phyloP scores from a whole-genome alignment of 306 rosid species.

The Ormosia semicastrata region DNA sequence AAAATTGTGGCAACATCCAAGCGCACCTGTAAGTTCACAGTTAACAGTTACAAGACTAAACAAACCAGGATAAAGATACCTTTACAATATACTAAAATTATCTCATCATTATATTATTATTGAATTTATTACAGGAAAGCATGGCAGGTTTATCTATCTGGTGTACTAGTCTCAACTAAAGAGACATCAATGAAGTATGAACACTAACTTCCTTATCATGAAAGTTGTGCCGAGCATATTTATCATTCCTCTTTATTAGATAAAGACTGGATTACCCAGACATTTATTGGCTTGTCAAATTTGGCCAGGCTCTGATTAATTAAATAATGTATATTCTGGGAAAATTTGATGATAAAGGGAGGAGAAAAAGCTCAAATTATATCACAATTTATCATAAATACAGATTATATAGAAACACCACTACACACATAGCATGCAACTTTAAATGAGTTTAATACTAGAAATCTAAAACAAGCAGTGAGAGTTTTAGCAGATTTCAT shows the following conservation, averaged over 20 bases:
- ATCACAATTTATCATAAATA: not conserved
- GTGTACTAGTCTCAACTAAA: constrained; percentile 1
- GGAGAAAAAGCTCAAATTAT: not conserved
- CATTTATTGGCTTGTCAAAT: constrained; percentile 17
- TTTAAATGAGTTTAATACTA: not conserved
- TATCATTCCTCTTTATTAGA: not conserved
- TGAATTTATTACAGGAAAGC: not conserved
- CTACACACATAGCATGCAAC: constrained; percentile 17
- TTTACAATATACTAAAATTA: not conserved
- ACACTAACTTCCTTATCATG: not conserved
- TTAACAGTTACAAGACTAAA: constrained; percentile 3
- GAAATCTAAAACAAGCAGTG: not conserved
- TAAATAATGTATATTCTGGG: not conserved
- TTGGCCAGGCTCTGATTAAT: not conserved
- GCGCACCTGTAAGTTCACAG: constrained; percentile 68
- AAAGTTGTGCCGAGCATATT: not conserved
- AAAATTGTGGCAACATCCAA: constrained; percentile 83
- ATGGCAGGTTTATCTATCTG: not conserved
- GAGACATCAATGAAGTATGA: not conserved
- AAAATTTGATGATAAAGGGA: not conserved
- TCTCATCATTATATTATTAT: not conserved
- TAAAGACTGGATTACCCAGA: not conserved
- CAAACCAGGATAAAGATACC: constrained; percentile 16
- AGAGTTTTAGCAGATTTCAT: constrained; percentile 36
- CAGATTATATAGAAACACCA: not conserved